phyloP scores from a whole-genome alignment of 768 basidiomycete species.

The Kwoniella sp. region DNA sequence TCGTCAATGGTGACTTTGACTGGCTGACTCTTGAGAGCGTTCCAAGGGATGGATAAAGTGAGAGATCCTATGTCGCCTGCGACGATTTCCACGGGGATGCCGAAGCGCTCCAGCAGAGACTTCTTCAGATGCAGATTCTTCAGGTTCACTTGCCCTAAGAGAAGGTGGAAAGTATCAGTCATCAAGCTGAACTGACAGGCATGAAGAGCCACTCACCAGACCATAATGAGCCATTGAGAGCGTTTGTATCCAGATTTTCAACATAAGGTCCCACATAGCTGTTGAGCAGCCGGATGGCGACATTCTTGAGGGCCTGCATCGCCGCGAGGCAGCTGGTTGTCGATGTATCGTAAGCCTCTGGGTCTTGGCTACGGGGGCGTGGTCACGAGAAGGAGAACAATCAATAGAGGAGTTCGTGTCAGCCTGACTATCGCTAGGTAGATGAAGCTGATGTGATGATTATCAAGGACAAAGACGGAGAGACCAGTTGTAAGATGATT shows the following conservation, averaged over 20 bases:
- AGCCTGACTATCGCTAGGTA: too few relatives aligned
- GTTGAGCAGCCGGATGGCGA: conserved; percentile 58
- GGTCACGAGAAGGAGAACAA: too few relatives aligned
- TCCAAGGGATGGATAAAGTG: conserved; percentile 45
- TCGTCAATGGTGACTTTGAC: conserved; percentile 89
- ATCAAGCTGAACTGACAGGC: too few relatives aligned
- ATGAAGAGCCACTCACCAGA: conserved; percentile 25
- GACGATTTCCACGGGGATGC: conserved; percentile 87
- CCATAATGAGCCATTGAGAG: conserved; percentile 71
- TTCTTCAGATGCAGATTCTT: conserved; percentile 75
- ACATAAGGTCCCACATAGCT: conserved; percentile 90
- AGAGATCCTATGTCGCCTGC: conserved; percentile 61
- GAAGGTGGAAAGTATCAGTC: neutral
- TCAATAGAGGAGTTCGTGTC: too few relatives aligned
- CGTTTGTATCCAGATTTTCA: conserved; percentile 89
- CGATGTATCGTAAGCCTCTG: too few relatives aligned
- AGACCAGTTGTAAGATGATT: too few relatives aligned
- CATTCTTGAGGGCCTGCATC: conserved; percentile 42
- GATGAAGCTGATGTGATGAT: too few relatives aligned
- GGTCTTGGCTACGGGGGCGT: too few relatives aligned
- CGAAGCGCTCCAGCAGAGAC: conserved; percentile 89
- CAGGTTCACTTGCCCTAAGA: conserved; percentile 7
- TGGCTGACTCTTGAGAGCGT: conserved; percentile 56
- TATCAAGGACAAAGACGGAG: too few relatives aligned
- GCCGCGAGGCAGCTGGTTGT: conserved; percentile 6